Evolutionary conservation across 2,329 filamentous ascomycete species (phyloP), one percentile per base, ranked within the genome.

Genomic region (Thielaviopsis euricoi): DNA sequence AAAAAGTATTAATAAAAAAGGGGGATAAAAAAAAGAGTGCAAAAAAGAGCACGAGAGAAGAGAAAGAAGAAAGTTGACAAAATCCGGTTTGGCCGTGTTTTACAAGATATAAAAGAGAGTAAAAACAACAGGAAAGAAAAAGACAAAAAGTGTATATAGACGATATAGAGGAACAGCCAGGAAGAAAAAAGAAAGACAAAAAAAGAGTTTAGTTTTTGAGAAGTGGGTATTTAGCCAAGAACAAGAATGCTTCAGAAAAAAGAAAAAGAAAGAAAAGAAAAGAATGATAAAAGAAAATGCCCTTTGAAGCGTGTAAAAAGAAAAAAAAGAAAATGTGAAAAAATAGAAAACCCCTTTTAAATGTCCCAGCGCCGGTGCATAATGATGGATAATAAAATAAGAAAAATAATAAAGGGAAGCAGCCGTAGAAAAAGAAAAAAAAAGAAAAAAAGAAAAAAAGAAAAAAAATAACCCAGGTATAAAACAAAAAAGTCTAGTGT

Each of bases 341-440:
- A 50, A 33, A 48, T 33, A 51, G 33, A 17, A 33, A 50, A 6
- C 5, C 12, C 21, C 22, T 19, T 57, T 48, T 48, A 37, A 52
- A 21, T 48, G 43, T 40, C 37, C 37, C 37, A 43, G 37, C 37
- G 37, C 37, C 37, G 37, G 50, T 52, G 17, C 54, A 53, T 52
- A 48, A 53, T 48, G 51, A 33, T 33, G 29, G 29, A 33, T 26
- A 43, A 57, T 52, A 50, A 48, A 26, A 21, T 25, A 46, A 17
- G 15, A 15, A 26, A 56, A 25, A 25, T n/a, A n/a, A 52, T 4
- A 58, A 52, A 40, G 46, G 3, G 19, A 46, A 55, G n/a, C 25
- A 26, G 25, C 25, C 25, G 25, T 7, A 33, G 9, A n/a, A 19
- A 29, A 55, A 17, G 63, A 63, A 64, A 63, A 62, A 65, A 65